Base-by-base conservation (phyloP, 768 basidiomycete genomes). In the Aureoboletus auriporus region DNA sequence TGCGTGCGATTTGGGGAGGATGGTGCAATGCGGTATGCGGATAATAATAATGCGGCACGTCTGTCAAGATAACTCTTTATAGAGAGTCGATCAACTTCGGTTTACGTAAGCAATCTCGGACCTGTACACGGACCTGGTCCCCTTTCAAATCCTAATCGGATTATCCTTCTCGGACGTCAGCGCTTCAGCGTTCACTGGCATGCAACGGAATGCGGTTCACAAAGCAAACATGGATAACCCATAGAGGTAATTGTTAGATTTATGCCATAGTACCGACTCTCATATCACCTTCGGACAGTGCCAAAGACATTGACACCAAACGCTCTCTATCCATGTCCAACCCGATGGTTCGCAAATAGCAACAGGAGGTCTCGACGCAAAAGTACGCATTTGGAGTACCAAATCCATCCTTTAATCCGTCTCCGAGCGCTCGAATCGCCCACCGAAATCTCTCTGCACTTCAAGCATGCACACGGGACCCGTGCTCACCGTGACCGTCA, bases 371-470 rank as follows among this genome's bases (percentile, higher is more conserved):
- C 76, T 99, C 46, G 95, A 99, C 66, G 87, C 91, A 35, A 94
- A 93, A 73, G 83, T 99, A 52, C 87, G 93, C 42, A 91, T 99
- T 69, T 99, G 95, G 95, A 89, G 89, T 52, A 98, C 96, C 1
- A 85, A 89, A 53, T 94, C 96, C 0, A 95, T 98, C 56, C 72
- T 98, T 14, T 84, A 84, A 53, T 69, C 77, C 12, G 76, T 80
- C 37, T 74, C 89, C 27, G 82, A 89, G 61, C 66, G 69, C 52
- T 79, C 84, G 39, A 78, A 84, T 50, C 75, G 79, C 47, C 84
- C 89, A 27, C 93, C 90, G 12, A 95, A 93, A 63, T 81, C 87
- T 12, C 72, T 98, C 26, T 93, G 89, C 58, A 98, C 95, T 0
- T 76, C 97, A 46, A 82, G 86, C 2, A 89, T 92, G 80, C 96